These are phyloP conservation scores for Phlyctochytrium planicorne DNA, from an alignment of 192 early-diverging fungal genomes.

Conservation along the genomic window DNA sequence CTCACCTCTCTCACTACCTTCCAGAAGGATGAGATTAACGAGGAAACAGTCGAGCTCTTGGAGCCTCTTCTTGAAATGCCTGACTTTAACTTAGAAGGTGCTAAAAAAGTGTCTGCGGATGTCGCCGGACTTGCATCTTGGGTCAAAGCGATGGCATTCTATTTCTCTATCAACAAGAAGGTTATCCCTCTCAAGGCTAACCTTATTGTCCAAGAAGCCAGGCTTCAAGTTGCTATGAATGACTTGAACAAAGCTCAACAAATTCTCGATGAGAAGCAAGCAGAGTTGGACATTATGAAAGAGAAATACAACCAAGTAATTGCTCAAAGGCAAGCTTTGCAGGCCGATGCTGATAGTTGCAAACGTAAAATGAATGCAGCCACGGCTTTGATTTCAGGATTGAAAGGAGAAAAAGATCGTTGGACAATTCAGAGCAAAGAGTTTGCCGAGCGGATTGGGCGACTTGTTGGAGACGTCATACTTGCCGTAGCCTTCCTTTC, in stretches of 20 bases:
- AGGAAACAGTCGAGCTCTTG: slow-evolving; percentile 60
- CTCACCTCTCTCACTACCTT: slow-evolving; percentile 56
- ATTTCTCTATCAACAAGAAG: slow-evolving; percentile 65
- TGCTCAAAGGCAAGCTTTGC: slow-evolving; percentile 54
- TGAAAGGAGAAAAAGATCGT: slow-evolving; percentile 66
- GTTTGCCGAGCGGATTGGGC: slow-evolving; percentile 60
- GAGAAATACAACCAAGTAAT: slow-evolving; percentile 65
- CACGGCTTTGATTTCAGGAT: slow-evolving; percentile 56
- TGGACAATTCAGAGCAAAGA: slow-evolving; percentile 69
- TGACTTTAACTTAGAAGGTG: slow-evolving; percentile 66
- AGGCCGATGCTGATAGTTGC: slow-evolving; percentile 63
- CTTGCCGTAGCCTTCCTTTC: slow-evolving; percentile 60
- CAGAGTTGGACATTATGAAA: slow-evolving; percentile 62
- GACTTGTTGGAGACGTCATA: slow-evolving; percentile 61
- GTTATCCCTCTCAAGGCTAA: slow-evolving; percentile 69
- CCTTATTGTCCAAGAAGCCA: slow-evolving; percentile 61
- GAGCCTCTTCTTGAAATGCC: slow-evolving; percentile 65
- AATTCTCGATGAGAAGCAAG: slow-evolving; percentile 63
- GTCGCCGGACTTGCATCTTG: slow-evolving; percentile 65
- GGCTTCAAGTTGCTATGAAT: slow-evolving; percentile 53
- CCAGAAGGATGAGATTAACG: slow-evolving; percentile 66
- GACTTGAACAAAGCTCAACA: slow-evolving; percentile 60
- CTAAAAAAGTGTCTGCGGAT: slow-evolving; percentile 68
- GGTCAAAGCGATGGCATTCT: slow-evolving; percentile 60
- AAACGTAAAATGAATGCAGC: slow-evolving; percentile 67